Evolutionary conservation across 495 filamentous ascomycete genomes (phyloP).

Genomic region (Oleoguttula mirabilis): DNA sequence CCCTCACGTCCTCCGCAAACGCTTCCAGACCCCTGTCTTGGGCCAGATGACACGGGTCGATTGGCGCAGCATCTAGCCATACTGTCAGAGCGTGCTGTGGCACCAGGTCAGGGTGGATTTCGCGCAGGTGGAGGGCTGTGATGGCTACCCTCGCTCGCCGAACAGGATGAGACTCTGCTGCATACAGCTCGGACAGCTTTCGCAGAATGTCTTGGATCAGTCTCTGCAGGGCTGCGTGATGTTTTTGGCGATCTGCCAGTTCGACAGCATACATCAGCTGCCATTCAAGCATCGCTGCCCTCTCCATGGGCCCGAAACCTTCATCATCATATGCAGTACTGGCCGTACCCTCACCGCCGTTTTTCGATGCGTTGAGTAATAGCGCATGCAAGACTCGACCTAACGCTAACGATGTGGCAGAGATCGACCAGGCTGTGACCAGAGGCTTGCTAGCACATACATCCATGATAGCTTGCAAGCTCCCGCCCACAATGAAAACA

Average conservation of each 20-base stretch:
- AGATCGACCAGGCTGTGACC: constrained; percentile 19
- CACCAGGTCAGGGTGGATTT: constrained; percentile 1
- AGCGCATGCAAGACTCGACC: constrained; percentile 4
- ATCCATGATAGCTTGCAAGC: constrained; percentile 29
- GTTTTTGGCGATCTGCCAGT: constrained; percentile 2
- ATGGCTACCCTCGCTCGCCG: constrained; percentile 22
- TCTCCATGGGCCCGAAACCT: constrained; percentile 25
- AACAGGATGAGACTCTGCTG: constrained; percentile 20
- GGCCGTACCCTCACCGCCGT: background rate
- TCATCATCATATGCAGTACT: constrained; percentile 27
- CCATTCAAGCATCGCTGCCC: constrained; percentile 45
- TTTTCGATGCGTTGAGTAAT: background rate
- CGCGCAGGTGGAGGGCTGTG: constrained; percentile 17
- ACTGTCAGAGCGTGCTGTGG: background rate
- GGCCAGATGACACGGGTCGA: constrained; percentile 23
- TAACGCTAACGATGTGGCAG: constrained; percentile 2
- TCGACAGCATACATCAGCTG: constrained; percentile 31
- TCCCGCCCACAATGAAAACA: constrained; percentile 37
- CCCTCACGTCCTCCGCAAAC: constrained; percentile 47
- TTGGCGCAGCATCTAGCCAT: background rate
- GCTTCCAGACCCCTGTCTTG: constrained; percentile 43
- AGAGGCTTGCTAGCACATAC: constrained; percentile 22
- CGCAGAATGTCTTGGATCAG: constrained; percentile 2
- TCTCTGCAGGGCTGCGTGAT: constrained; percentile 1
- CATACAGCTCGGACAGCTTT: constrained; percentile 22